Conservation (phyloP, 495 filamentous ascomycete species). For the Jackrogersella multiformis region DNA sequence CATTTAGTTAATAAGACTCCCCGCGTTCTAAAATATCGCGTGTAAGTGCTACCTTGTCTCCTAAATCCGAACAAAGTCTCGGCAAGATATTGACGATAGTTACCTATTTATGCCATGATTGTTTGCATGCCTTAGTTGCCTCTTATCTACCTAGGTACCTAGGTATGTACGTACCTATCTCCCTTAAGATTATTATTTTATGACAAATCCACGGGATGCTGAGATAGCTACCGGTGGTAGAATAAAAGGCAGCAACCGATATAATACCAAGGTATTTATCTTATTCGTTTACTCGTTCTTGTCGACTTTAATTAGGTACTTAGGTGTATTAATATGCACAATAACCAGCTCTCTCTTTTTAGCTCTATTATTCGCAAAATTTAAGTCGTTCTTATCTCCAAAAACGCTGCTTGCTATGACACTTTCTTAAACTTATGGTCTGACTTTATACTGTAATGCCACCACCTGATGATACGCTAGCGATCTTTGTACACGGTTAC, state of each 20-base stretch:
- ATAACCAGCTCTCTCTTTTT: too few relatives aligned
- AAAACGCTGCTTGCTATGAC: background rate
- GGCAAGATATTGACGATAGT: background rate
- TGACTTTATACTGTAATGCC: background rate
- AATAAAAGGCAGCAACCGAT: background rate
- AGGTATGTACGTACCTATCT: too few relatives aligned
- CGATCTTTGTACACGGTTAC: background rate
- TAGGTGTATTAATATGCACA: too few relatives aligned
- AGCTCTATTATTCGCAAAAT: too few relatives aligned
- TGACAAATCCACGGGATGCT: background rate
- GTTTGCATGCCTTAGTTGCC: conserved; percentile 6
- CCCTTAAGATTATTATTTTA: background rate
- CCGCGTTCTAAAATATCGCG: conserved; percentile 29
- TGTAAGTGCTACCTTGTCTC: conserved; percentile 29
- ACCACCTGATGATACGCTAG: conserved; percentile 11
- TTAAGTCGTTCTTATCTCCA: background rate
- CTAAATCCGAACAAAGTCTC: conserved; percentile 28
- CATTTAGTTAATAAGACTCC: conserved; percentile 7
- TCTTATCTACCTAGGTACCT: conserved; percentile 1
- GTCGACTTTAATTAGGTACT: too few relatives aligned
- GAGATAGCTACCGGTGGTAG: too few relatives aligned
- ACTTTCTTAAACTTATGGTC: background rate
- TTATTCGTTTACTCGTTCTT: too few relatives aligned
- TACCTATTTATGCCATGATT: conserved; percentile 4
- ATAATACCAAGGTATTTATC: background rate